Percentiles rank a stretch among this genome's conserved stretches.
Evolutionary conservation across 257 asterid genomes (phyloP).

Genomic region (Ballota nigra): DNA sequence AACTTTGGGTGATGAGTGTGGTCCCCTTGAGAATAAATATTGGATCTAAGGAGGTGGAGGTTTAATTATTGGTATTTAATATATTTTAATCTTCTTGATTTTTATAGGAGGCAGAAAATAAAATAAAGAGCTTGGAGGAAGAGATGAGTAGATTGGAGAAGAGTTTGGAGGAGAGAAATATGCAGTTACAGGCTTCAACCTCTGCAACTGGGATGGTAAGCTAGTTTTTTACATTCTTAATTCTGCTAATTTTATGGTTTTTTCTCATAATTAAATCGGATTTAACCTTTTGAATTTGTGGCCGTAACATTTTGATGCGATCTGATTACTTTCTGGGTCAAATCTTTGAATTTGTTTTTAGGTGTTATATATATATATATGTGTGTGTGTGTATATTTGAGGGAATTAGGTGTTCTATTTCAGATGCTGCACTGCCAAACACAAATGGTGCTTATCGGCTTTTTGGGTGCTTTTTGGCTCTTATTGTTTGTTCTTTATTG

Average conservation of each 20-base stretch:
- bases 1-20: background rate
- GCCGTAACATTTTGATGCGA: background rate
- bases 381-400: background rate
- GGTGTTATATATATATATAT: background rate
- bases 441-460: constrained; percentile 30
- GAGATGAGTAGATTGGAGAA: constrained; percentile 61
- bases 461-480: constrained; percentile 43
- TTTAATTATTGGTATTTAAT: background rate
- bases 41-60: constrained; percentile 20
- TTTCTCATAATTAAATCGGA: background rate
- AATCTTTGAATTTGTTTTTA: constrained; percentile 1
- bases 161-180: constrained; percentile 58
- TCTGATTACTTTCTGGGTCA: background rate
- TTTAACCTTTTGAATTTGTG: background rate
- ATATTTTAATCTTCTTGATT: background rate
- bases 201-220: constrained; percentile 65
- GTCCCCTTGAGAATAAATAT: constrained; percentile 4
- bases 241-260: background rate
- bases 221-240: constrained; percentile 13
- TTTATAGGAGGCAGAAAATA: constrained; percentile 70
- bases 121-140: constrained; percentile 62
- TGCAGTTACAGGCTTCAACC: constrained; percentile 58
- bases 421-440: constrained; percentile 30
- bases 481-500: constrained; percentile 55
- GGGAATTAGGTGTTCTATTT: background rate